A percentile compares a stretch with the other conserved stretches of the same genome.
Conservation (phyloP, 176 grass and related monocot genomes). For the Metroxylon sagu region DNA sequence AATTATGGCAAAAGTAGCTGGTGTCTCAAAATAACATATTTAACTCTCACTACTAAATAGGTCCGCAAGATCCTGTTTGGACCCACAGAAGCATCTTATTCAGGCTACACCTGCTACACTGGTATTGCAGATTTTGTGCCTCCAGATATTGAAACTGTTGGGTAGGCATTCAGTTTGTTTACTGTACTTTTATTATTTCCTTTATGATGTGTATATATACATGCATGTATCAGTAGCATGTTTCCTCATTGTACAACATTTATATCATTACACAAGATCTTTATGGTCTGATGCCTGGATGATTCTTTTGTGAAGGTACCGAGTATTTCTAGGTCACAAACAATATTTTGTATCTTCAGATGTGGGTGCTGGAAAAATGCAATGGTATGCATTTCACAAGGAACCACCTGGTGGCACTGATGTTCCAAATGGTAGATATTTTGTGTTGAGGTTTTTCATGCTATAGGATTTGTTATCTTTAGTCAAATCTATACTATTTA, state of each 20-base stretch:
- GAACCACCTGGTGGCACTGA: constrained; percentile 81
- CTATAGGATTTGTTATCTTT: neutral
- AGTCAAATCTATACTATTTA: too few relatives aligned
- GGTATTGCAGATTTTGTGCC: constrained; percentile 95
- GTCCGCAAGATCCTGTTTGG: constrained; percentile 80
- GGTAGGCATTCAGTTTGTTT: constrained; percentile 37
- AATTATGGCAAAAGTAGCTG: neutral
- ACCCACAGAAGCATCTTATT: constrained; percentile 63
- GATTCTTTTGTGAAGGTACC: constrained; percentile 44
- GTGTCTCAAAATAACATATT: neutral
- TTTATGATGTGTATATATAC: too few relatives aligned
- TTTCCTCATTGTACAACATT: too few relatives aligned
- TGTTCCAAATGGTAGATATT: constrained; percentile 65
- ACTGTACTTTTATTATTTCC: neutral
- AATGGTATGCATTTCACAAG: constrained; percentile 98
- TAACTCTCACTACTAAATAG: constrained; percentile 32
- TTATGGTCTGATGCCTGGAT: too few relatives aligned
- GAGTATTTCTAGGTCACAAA: constrained; percentile 95
- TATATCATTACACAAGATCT: too few relatives aligned
- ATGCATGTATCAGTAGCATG: too few relatives aligned
- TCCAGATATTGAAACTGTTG: constrained; percentile 88
- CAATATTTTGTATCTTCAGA: constrained; percentile 99
- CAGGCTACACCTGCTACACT: constrained; percentile 95
- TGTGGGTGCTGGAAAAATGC: constrained; percentile 97
- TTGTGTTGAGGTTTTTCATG: neutral